Evolutionary conservation across 2,329 filamentous ascomycete species (phyloP).

Genomic region (Colletotrichum filicis): DNA sequence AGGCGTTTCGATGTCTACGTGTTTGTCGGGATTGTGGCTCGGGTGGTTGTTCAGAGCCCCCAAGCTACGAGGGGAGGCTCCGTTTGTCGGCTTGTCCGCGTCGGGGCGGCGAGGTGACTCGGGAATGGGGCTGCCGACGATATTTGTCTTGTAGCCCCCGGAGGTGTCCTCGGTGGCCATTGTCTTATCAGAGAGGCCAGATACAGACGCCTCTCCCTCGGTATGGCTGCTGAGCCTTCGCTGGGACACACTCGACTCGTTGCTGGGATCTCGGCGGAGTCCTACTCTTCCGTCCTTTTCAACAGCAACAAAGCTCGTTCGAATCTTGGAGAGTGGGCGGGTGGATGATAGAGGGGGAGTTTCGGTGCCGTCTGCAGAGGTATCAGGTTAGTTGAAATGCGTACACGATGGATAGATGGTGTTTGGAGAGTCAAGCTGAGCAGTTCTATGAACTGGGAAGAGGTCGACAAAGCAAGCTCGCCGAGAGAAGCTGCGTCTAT

Average conservation of each 20-base stretch:
- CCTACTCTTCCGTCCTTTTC: slow-evolving; percentile 72
- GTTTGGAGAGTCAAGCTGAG: slow-evolving; percentile 6
- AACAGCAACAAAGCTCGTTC: slow-evolving; percentile 79
- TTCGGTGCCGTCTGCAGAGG: slow-evolving; percentile 32
- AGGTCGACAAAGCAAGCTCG: neutral
- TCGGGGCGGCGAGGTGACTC: slow-evolving; percentile 51
- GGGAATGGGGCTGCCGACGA: slow-evolving; percentile 52
- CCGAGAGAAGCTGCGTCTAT: neutral
- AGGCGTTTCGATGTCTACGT: slow-evolving; percentile 50
- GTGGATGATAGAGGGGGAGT: slow-evolving; percentile 41
- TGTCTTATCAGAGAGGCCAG: slow-evolving; percentile 31
- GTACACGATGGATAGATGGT: neutral
- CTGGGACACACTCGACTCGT: slow-evolving; percentile 53
- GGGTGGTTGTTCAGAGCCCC: slow-evolving; percentile 46
- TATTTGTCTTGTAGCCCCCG: slow-evolving; percentile 47
- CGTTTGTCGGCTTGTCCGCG: slow-evolving; percentile 40
- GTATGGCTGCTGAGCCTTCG: slow-evolving; percentile 50
- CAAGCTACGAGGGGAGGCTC: slow-evolving; percentile 23
- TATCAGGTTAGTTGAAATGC: slow-evolving; percentile 18
- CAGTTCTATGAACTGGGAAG: neutral
- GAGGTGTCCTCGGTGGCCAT: slow-evolving; percentile 41
- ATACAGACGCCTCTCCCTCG: slow-evolving; percentile 44
- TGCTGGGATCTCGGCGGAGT: slow-evolving; percentile 57
- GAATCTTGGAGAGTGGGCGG: slow-evolving; percentile 78
- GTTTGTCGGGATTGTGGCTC: slow-evolving; percentile 53